phyloP scores from a whole-genome alignment of 352 stramenopile species.

The Vaucheria bursata region DNA sequence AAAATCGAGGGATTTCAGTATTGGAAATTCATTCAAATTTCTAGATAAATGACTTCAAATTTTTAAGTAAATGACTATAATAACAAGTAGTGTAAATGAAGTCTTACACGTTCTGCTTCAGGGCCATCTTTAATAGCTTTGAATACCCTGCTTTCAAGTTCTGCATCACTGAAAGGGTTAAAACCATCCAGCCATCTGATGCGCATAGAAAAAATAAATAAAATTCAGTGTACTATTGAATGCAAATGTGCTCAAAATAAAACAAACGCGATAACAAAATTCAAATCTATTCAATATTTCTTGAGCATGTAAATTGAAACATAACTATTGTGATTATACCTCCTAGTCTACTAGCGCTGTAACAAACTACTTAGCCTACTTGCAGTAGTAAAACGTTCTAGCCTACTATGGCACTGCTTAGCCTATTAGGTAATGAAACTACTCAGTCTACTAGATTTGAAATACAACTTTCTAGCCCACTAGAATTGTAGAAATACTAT shows the following conservation, averaged over 20 bases:
- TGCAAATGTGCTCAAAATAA: conserved; percentile 16
- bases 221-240: conserved; percentile 24
- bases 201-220: conserved; percentile 23
- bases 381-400: too few relatives aligned
- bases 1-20: neutral
- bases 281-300: neutral
- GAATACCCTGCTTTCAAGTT: neutral
- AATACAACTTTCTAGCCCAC: too few relatives aligned
- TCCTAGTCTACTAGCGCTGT: too few relatives aligned
- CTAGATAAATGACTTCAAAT: neutral
- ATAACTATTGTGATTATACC: too few relatives aligned
- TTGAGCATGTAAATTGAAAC: conserved; percentile 1
- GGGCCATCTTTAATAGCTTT: neutral
- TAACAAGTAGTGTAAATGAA: too few relatives aligned
- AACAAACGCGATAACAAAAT: neutral
- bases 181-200: conserved; percentile 66
- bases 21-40: neutral
- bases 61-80: neutral
- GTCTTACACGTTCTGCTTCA: neutral
- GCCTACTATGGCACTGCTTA: too few relatives aligned
- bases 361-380: too few relatives aligned
- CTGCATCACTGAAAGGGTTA: conserved; percentile 51
- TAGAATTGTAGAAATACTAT: too few relatives aligned
- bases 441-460: too few relatives aligned
- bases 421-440: too few relatives aligned